A percentile compares a stretch with the other conserved stretches of the same genome.
phyloP scores from a whole-genome alignment of 2,329 filamentous ascomycete genomes.

The Pestalotiopsis sp. region DNA sequence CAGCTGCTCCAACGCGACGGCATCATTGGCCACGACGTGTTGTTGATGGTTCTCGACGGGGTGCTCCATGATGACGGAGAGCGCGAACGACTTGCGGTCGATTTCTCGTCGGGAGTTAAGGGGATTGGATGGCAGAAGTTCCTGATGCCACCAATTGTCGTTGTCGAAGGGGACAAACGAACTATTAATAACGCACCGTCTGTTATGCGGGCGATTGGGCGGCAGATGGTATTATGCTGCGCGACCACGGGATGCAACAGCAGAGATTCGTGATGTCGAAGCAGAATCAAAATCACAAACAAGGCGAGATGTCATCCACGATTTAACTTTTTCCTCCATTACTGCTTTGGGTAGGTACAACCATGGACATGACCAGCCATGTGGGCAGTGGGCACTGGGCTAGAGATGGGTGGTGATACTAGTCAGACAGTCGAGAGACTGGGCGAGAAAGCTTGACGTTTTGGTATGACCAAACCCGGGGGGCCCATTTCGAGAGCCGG shows the following conservation, averaged over 20 bases:
- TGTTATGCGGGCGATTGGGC: not conserved
- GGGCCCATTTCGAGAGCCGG: not conserved
- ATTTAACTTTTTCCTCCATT: conserved; percentile 10
- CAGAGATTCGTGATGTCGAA: not conserved
- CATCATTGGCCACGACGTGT: conserved; percentile 26
- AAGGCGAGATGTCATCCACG: conserved; percentile 4
- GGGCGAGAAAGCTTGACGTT: conserved; percentile 13
- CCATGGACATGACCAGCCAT: not conserved
- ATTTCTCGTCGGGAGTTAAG: not conserved
- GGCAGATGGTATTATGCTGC: not conserved
- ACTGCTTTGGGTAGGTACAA: conserved; percentile 12
- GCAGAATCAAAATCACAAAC: not conserved
- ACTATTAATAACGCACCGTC: conserved; percentile 1
- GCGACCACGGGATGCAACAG: not conserved
- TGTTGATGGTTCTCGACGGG: conserved; percentile 18
- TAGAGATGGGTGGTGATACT: conserved; percentile 4
- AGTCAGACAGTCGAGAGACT: conserved; percentile 6
- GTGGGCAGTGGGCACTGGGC: conserved; percentile 5
- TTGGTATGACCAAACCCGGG: conserved; percentile 5
- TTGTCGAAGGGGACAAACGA: not conserved
- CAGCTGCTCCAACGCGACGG: conserved; percentile 43
- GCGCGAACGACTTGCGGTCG: not conserved
- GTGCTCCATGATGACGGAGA: conserved; percentile 2
- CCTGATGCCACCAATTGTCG: not conserved
- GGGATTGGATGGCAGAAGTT: not conserved